Conservation (phyloP, 129 eudicot species). For the Heracleum sosnowskyi region DNA sequence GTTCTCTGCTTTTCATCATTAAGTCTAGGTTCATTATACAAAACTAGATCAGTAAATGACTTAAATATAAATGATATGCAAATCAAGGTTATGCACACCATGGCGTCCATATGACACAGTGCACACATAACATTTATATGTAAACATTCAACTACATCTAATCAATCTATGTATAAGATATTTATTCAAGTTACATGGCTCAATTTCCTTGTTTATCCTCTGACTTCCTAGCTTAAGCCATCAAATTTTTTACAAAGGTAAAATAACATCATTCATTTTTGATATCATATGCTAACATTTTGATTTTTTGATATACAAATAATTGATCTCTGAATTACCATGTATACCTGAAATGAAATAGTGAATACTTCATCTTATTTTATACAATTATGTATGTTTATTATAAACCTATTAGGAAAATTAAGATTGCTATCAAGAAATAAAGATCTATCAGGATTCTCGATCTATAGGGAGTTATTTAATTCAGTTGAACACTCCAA, state of each 20-base stretch:
- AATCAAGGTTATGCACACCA: background rate
- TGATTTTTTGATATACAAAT: no score
- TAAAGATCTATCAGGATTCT: background rate
- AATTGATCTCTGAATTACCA: background rate
- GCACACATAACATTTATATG: background rate
- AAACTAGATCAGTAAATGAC: slow-evolving; percentile 7
- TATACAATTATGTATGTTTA: background rate
- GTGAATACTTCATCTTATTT: background rate
- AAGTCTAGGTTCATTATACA: slow-evolving; percentile 18
- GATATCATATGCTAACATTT: background rate
- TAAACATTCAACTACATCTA: no score
- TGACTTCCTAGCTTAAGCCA: background rate
- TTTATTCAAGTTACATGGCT: background rate
- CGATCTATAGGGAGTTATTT: background rate
- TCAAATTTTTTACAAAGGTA: background rate
- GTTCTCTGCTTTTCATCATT: slow-evolving; percentile 31
- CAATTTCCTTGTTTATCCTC: background rate
- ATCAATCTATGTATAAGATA: background rate
- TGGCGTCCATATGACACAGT: background rate
- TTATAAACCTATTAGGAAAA: background rate
- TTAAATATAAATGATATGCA: background rate
- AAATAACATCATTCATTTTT: background rate
- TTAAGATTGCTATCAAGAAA: background rate
- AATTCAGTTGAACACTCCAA: no score
- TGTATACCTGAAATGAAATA: background rate